Evolutionary conservation across 768 basidiomycete species (phyloP).

Genomic region (Lentinula sp.): DNA sequence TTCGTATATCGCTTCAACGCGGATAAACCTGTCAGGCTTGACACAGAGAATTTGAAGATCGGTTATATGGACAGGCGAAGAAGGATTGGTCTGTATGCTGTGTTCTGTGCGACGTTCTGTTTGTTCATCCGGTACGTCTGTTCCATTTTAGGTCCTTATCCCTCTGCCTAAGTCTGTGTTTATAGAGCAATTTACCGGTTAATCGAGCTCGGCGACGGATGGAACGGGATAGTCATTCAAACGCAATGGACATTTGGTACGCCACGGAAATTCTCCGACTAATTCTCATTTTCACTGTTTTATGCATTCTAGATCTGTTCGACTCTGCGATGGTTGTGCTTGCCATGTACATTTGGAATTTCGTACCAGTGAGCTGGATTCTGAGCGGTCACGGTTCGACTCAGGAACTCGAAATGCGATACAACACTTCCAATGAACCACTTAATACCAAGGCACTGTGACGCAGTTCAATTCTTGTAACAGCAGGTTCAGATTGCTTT

Average conservation of each 20-base stretch:
- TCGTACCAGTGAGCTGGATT: conserved; percentile 20
- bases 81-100: not conserved
- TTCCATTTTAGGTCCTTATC: not conserved
- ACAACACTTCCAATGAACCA: not conserved
- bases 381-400: not conserved
- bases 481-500: no score
- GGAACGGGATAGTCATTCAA: conserved; percentile 36
- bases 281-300: not conserved
- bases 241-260: conserved; percentile 36
- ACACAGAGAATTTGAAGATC: conserved; percentile 17
- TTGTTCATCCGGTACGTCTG: not conserved
- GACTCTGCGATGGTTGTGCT: conserved; percentile 24
- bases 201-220: conserved; percentile 36
- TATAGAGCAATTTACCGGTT: conserved; percentile 33
- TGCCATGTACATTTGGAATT: conserved; percentile 22
- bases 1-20: not conserved
- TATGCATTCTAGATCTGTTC: conserved; percentile 10
- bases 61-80: conserved; percentile 39
- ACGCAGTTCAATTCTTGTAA: no score
- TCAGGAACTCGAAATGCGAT: not conserved
- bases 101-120: conserved; percentile 8
- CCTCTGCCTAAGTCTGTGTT: conserved; percentile 4
- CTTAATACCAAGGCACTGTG: not conserved
- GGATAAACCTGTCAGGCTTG: conserved; percentile 15
- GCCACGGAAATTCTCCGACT: conserved; percentile 2